Evolutionary conservation across 768 basidiomycete species (phyloP), one percentile per base, ranked within the genome.

Genomic region (Sutorius australiensis): DNA sequence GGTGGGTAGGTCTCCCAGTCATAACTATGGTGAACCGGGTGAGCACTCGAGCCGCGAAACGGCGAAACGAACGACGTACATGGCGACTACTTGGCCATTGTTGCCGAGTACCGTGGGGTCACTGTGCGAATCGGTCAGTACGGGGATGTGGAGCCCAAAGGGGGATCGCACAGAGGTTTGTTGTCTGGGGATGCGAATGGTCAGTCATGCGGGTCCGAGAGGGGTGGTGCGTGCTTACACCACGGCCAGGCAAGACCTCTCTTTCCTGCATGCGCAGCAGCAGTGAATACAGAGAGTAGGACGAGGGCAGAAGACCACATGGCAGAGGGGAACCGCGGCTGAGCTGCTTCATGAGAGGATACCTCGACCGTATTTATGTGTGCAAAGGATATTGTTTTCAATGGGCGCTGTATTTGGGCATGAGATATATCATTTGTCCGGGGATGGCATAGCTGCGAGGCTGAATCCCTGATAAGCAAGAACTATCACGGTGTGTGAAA

Each of bases 211-310:
- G 6, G 28, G 4, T 2, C 2, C 1, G 3, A 27, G 8, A 14
- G 2, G 12, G 14, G 24, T 3, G 7, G 16, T 40, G 13, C 0
- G 4, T 42, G 1, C 62, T 52, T 53, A 71, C 70, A 74, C 56
- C 56, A 74, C 17, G 73, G 59, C 73, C 73, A 74, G 47, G 56
- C 58, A 17, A 74, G 63, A 39, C 73, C 73, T n/a, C 70, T 64
- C 59, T 74, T 74, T 27, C 73, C 73, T 17, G 73, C 73, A 9
- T 55, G 59, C 34, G 54, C 64, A 28, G 55, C 46, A 14, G 50
- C 30, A 0, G 54, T 37, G 36, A 67, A 68, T 13, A 57, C 6
- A 1, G 56, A 48, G 10, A 66, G 45, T 13, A 58, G 10, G 37
- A 61, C 39, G 8, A 70, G 21, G 7, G 49, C 33, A 24, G 42